phyloP scores from a whole-genome alignment of 345 rosid species.

The Acer campestre region DNA sequence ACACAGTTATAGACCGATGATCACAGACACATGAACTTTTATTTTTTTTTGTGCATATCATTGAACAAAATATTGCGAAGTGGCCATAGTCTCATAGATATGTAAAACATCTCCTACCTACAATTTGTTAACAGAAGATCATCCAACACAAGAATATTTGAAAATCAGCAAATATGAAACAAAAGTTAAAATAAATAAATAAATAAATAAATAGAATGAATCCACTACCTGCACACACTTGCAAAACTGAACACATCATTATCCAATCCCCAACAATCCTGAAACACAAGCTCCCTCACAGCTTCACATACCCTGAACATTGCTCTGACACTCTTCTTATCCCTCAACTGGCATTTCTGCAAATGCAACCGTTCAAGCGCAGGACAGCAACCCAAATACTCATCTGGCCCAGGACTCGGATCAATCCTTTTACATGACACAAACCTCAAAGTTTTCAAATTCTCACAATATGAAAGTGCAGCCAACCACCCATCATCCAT shows the following conservation, averaged over 20 bases:
- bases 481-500: slow-evolving; percentile 96
- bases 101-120: background rate
- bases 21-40: background rate
- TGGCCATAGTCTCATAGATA: background rate
- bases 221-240: slow-evolving; percentile 64
- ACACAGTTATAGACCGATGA: background rate
- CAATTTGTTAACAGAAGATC: background rate
- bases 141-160: background rate
- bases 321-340: slow-evolving; percentile 56
- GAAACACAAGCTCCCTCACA: slow-evolving; percentile 70
- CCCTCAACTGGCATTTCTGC: slow-evolving; percentile 78
- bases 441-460: slow-evolving; percentile 83
- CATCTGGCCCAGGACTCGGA: slow-evolving; percentile 66
- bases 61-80: background rate
- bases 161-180: slow-evolving; percentile 4
- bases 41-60: background rate
- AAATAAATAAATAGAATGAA: background rate
- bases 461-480: slow-evolving; percentile 77
- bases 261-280: slow-evolving; percentile 94
- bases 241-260: slow-evolving; percentile 66
- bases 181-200: background rate
- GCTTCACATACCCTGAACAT: slow-evolving; percentile 71
- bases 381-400: slow-evolving; percentile 69
- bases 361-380: slow-evolving; percentile 79
- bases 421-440: slow-evolving; percentile 76